A percentile compares a stretch with the other conserved stretches of the same genome.
Evolutionary conservation across 2,329 filamentous ascomycete genomes (phyloP).

Genomic region (Amesomyces nigricolor): DNA sequence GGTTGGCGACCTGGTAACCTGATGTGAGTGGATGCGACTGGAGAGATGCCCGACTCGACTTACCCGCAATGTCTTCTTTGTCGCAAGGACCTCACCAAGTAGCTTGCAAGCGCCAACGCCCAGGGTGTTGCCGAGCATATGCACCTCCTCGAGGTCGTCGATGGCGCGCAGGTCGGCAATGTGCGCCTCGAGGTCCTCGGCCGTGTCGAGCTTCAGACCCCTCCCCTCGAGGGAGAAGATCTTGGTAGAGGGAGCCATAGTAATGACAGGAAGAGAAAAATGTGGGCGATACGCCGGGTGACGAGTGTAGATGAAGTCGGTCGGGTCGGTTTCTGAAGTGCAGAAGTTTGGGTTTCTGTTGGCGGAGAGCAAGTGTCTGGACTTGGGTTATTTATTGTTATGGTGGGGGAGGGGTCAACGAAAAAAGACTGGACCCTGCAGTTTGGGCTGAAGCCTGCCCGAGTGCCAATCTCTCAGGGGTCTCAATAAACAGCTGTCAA

Average conservation of each 20-base stretch:
- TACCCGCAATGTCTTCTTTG: slow-evolving; percentile 77
- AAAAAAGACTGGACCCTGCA: slow-evolving; percentile 11
- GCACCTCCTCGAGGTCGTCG: slow-evolving; percentile 75
- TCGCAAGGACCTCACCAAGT: slow-evolving; percentile 74
- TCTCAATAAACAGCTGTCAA: neutral
- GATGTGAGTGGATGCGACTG: neutral
- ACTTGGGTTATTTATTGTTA: slow-evolving; percentile 15
- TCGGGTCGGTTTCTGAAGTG: slow-evolving; percentile 1
- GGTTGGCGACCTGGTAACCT: slow-evolving; percentile 61
- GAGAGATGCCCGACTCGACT: neutral
- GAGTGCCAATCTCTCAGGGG: slow-evolving; percentile 7
- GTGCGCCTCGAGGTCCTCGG: slow-evolving; percentile 78
- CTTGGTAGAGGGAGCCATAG: slow-evolving; percentile 50
- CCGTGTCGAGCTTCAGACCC: slow-evolving; percentile 85
- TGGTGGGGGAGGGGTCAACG: slow-evolving; percentile 28
- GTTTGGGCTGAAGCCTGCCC: slow-evolving; percentile 5
- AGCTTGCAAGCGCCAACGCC: slow-evolving; percentile 83
- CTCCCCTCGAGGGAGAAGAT: slow-evolving; percentile 88
- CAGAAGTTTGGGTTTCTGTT: slow-evolving; percentile 7
- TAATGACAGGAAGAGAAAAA: slow-evolving; percentile 18
- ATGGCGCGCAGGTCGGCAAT: slow-evolving; percentile 68
- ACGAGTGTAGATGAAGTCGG: slow-evolving; percentile 1
- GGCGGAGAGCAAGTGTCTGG: neutral
- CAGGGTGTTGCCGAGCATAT: slow-evolving; percentile 84
- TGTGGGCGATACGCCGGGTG: slow-evolving; percentile 3